Evolutionary conservation across 176 grass and related monocot genomes (phyloP).

Genomic region (bread wheat (Triticum aestivum)): IWGSC_CS_RefSeq_v2.1 NC_057806.1:6149385-6149884

Average conservation of each 20-base stretch:
- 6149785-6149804: too few species aligned
- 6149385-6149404: too few species aligned
- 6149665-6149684: neutral
- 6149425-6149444: too few species aligned
- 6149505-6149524: neutral
- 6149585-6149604: neutral
- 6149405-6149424: too few species aligned
- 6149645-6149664: neutral
- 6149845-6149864: neutral
- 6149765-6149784: too few species aligned
- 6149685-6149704: neutral
- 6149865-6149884: neutral
- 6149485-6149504: neutral
- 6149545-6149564: neutral
- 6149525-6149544: neutral
- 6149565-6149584: neutral
- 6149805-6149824: neutral
- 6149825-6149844: neutral
- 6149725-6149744: neutral
- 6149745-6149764: too few species aligned
- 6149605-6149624: neutral
- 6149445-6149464: neutral
- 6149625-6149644: neutral
- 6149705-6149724: neutral
- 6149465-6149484: neutral